A percentile compares a stretch with the other conserved stretches of the same genome.
Conservation (phyloP, 2,329 filamentous ascomycete genomes). For the Alternaria brassicicola region DNA sequence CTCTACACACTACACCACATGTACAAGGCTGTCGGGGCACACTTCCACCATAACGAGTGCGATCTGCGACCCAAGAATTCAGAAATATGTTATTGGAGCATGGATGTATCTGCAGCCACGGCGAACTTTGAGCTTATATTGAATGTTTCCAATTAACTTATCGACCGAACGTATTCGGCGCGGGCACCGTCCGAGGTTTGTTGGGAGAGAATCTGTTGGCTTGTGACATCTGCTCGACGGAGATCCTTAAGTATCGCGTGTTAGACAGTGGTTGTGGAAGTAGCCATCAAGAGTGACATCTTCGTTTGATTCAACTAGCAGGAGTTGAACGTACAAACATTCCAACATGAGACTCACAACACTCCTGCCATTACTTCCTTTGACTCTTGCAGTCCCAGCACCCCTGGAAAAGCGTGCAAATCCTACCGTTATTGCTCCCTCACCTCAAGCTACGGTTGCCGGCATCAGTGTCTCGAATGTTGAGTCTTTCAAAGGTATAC, state of each 20-base stretch:
- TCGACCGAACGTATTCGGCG: conserved; percentile 24
- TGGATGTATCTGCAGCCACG: conserved; percentile 30
- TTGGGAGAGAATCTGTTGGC: conserved; percentile 16
- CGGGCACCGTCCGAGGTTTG: conserved; percentile 22
- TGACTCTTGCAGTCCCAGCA: conserved; percentile 42
- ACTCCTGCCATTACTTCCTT: conserved; percentile 33
- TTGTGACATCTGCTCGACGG: conserved; percentile 21
- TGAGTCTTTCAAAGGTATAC: conserved; percentile 76
- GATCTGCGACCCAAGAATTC: conserved; percentile 12
- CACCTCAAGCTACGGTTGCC: conserved; percentile 60
- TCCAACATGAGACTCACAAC: conserved; percentile 37
- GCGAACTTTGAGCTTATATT: conserved; percentile 10
- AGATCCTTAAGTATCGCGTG: conserved; percentile 10
- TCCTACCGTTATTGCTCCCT: conserved; percentile 61
- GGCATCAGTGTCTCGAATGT: conserved; percentile 57
- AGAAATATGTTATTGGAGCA: conserved; percentile 4
- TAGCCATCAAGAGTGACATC: not conserved
- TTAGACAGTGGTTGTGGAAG: conserved; percentile 6
- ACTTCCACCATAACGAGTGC: conserved; percentile 4
- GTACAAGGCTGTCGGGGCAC: conserved; percentile 5
- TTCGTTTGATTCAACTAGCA: not conserved
- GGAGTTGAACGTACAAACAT: not conserved
- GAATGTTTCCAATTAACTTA: conserved; percentile 4
- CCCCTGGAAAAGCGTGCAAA: conserved; percentile 54
- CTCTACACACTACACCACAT: not conserved